These are phyloP conservation scores for Melaleuca quinquenervia DNA, from an alignment of 345 rosid species.

Conservation along the genomic window DNA sequence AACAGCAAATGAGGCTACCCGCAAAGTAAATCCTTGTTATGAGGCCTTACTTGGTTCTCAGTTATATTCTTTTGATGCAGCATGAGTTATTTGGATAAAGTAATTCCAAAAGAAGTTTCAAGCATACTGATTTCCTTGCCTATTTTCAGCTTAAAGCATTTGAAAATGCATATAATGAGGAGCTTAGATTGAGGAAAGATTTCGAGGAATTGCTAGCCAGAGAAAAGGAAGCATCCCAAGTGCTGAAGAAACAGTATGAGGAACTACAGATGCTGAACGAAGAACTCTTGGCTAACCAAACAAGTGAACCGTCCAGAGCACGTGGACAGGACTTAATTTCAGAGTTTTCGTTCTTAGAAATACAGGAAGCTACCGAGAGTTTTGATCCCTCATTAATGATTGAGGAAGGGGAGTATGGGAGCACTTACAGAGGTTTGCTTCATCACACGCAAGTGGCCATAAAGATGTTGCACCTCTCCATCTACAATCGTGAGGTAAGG, in stretches of 20 bases:
- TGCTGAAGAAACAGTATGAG: constrained; percentile 11
- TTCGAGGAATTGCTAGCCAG: constrained; percentile 17
- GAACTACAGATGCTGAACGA: constrained; percentile 10
- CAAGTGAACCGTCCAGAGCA: constrained; percentile 8
- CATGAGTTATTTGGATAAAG: neutral
- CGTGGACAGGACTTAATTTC: constrained; percentile 4
- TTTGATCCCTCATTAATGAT: constrained; percentile 15
- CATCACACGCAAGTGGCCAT: constrained; percentile 24
- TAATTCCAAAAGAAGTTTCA: neutral
- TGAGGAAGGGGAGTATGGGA: constrained; percentile 18
- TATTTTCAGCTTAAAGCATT: neutral
- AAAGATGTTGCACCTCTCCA: constrained; percentile 12
- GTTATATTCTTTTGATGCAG: neutral
- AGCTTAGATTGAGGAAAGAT: constrained; percentile 8
- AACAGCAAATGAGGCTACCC: constrained; percentile 58
- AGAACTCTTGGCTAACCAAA: constrained; percentile 15
- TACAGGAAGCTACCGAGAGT: constrained; percentile 21
- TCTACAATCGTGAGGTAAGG: constrained; percentile 24
- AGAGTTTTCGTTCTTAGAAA: constrained; percentile 15
- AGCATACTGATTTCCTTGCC: neutral
- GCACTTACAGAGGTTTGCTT: constrained; percentile 22
- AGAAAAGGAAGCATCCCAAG: constrained; percentile 1
- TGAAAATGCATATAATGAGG: constrained; percentile 2
- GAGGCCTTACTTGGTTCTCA: neutral
- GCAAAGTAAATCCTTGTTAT: constrained; percentile 31